phyloP scores from a whole-genome alignment of 306 rosid species.

The Arachis stenosperma region DNA sequence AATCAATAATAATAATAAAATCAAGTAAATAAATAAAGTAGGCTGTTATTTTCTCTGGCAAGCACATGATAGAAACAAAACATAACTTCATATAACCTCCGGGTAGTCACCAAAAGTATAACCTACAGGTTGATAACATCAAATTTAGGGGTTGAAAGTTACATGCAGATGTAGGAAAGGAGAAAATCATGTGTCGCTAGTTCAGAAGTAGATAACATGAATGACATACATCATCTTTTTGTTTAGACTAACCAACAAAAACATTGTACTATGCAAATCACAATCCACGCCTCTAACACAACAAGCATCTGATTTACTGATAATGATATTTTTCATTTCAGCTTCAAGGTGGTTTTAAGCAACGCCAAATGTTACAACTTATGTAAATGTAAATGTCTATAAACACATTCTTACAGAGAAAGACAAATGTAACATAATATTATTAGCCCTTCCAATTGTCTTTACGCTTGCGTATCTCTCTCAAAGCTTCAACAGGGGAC shows the following conservation, averaged over 20 bases:
- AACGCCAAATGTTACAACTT: not conserved
- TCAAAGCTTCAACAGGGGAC: constrained; percentile 63
- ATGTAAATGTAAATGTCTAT: not conserved
- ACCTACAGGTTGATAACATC: no score
- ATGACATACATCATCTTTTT: constrained; percentile 29
- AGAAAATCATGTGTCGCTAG: not conserved
- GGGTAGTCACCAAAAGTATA: no score
- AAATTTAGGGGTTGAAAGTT: no score
- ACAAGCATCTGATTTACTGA: not conserved
- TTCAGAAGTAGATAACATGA: constrained; percentile 27
- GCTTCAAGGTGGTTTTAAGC: constrained; percentile 19
- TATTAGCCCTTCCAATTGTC: constrained; percentile 71
- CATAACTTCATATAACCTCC: no score
- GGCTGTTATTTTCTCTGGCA: constrained; percentile 12
- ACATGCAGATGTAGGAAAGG: not conserved
- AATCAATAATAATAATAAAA: not conserved
- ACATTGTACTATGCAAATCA: not conserved
- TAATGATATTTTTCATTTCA: not conserved
- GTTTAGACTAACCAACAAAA: constrained; percentile 30
- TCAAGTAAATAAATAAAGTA: not conserved
- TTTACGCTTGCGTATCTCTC: constrained; percentile 64
- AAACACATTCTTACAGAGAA: not conserved
- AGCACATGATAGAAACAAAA: not conserved
- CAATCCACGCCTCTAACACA: constrained; percentile 18
- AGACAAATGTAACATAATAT: not conserved